Evolutionary conservation across 169 alveolate genomes (phyloP), one percentile per base, ranked within the genome.

Genomic region (Plasmodium vivax): DNA sequence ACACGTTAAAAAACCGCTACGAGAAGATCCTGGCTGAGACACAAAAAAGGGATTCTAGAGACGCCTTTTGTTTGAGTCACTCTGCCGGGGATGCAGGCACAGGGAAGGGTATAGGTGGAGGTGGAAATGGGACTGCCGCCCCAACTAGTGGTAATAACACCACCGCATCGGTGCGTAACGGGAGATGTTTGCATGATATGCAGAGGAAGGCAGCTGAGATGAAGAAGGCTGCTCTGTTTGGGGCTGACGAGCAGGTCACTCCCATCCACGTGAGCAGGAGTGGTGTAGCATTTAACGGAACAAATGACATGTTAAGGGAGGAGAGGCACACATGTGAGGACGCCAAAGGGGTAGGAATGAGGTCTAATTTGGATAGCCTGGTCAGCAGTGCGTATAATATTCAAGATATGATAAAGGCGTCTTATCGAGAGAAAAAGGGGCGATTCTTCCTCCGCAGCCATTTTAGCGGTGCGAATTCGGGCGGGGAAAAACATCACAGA

Each of bases 1-100:
- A 80, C 82, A 27, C 34, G 34, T 43, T 90, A 68, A 90, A 90
- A 80, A 90, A 47, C 82, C 81, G 90, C 14, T 90, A 90, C 80
- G 94, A 68, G 45, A 56, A 62, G 51, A 90, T 90, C 10, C 19
- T 90, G 58, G 47, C 73, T 14, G 71, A 80, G 14, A 80, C 94
- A 10, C 88, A 80, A 58, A 90, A 80, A 62, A 62, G 58, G 62
- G 45, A 34, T 83, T 43, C 4, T 58, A 90, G 72, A 4, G 72
- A 41, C 34, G 82, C 19, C 1, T 41, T 16, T 68, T 34, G 32
- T 19, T 68, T 68, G 77, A 27, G 74, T 3, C 62, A 90, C 51
- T 74, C 41, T 12, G 27, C 56, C 19, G 32, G 47, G 30, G 72
- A 43, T 23, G 73, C 38, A 19, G 77, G 6, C 36, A 68, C 16